Percentiles rank a stretch among this genome's conserved stretches.
phyloP scores from a whole-genome alignment of 192 early-diverging fungal species.

The Dispira parvispora region DNA sequence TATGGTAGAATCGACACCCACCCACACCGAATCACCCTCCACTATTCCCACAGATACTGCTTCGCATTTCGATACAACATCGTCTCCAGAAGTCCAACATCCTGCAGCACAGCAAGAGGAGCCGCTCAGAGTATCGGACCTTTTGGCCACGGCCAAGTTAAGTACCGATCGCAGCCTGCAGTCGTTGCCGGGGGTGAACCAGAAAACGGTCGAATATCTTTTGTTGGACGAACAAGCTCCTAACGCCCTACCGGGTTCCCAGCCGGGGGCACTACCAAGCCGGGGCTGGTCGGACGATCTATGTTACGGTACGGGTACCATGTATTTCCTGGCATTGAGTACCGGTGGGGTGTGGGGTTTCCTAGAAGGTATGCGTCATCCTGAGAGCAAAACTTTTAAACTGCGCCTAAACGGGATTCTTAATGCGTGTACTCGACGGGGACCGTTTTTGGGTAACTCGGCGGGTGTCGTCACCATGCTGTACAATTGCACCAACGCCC shows the following conservation, averaged over 20 bases:
- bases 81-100: too few species aligned
- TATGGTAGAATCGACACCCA: too few species aligned
- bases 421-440: conserved; percentile 67
- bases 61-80: too few species aligned
- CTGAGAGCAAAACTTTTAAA: conserved; percentile 42
- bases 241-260: conserved; percentile 13
- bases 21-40: too few species aligned
- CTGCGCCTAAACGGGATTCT: conserved; percentile 65
- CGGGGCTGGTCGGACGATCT: conserved; percentile 67
- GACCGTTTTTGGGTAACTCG: conserved; percentile 72
- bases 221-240: conserved; percentile 6
- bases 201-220: conserved; percentile 7
- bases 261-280: conserved; percentile 41
- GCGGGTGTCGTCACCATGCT: conserved; percentile 65
- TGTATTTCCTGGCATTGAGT: conserved; percentile 55
- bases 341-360: conserved; percentile 60
- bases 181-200: not conserved
- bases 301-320: conserved; percentile 66
- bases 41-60: too few species aligned
- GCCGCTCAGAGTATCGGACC: not conserved
- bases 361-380: conserved; percentile 50
- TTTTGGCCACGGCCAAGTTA: conserved; percentile 7
- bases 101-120: not conserved
- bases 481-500: conserved; percentile 58
- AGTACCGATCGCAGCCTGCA: not conserved